Percentiles rank a stretch among this genome's conserved stretches.
These are phyloP conservation scores for Trametes punicea DNA, from an alignment of 768 basidiomycete genomes.

Conservation along the genomic window DNA sequence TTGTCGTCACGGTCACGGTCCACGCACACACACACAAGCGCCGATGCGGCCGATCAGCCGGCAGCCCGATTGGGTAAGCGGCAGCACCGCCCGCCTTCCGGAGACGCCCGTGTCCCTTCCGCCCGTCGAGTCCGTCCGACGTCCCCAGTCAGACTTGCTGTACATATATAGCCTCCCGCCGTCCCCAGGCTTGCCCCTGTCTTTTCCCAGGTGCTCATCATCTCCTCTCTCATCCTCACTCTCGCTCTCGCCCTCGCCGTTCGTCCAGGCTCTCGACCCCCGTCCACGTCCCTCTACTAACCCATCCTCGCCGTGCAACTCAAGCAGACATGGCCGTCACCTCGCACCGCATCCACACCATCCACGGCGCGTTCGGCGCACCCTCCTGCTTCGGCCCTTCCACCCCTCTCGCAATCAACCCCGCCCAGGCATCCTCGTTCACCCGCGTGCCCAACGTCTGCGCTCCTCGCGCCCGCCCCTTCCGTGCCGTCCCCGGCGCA, in stretches of 20 bases:
- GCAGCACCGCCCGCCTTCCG: neutral
- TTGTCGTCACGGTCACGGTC: slow-evolving; percentile 1
- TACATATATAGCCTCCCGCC: neutral
- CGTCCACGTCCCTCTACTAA: neutral
- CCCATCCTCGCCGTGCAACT: neutral
- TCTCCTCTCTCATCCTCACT: neutral
- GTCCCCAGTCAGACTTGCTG: neutral
- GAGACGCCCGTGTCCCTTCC: neutral
- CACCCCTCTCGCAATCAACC: slow-evolving; percentile 6
- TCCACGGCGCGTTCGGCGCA: slow-evolving; percentile 20
- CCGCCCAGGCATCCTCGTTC: slow-evolving; percentile 22
- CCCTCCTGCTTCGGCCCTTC: slow-evolving; percentile 10
- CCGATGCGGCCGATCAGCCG: slow-evolving; percentile 1
- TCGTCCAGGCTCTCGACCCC: neutral
- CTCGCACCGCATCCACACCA: slow-evolving; percentile 23
- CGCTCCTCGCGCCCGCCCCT: slow-evolving; percentile 11
- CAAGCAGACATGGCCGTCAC: slow-evolving; percentile 15
- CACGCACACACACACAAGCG: neutral
- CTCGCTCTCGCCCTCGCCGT: neutral
- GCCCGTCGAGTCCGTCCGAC: neutral
- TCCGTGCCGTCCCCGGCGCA: slow-evolving; percentile 16
- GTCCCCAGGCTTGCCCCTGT: neutral
- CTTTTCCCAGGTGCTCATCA: neutral
- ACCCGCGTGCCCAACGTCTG: slow-evolving; percentile 24
- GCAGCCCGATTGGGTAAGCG: neutral